These are phyloP conservation scores for Ceratocystis colombiana DNA, from an alignment of 2,329 filamentous ascomycete species.

Conservation along the genomic window DNA sequence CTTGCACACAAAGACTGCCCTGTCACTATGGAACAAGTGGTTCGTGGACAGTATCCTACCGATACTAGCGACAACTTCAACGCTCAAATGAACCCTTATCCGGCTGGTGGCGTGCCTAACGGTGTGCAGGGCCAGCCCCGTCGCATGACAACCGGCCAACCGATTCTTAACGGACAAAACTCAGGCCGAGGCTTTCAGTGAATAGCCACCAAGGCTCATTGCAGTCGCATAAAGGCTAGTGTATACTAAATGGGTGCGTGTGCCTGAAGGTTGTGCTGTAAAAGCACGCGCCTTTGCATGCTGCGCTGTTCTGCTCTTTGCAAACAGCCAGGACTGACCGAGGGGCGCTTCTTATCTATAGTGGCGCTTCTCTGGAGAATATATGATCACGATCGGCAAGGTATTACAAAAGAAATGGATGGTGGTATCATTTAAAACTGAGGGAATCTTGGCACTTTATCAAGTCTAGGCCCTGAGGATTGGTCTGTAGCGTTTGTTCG, in stretches of 20 bases:
- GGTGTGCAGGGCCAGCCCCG: conserved; percentile 16
- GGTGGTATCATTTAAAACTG: conserved; percentile 17
- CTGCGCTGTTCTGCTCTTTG: not conserved
- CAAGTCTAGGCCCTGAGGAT: conserved; percentile 21
- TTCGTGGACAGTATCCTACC: conserved; percentile 40
- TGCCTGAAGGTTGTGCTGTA: not conserved
- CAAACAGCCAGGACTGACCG: not conserved
- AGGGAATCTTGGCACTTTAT: conserved; percentile 19
- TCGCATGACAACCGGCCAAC: conserved; percentile 22
- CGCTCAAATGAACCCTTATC: conserved; percentile 48
- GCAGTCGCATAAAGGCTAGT: not conserved
- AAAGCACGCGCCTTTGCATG: not conserved
- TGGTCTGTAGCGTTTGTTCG: conserved; percentile 21
- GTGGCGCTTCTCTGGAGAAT: conserved; percentile 2
- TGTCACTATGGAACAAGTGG: conserved; percentile 68
- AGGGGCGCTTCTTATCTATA: not conserved
- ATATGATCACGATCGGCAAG: conserved; percentile 18
- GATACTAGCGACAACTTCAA: conserved; percentile 46
- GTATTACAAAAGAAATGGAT: conserved; percentile 19
- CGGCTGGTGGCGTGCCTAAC: conserved; percentile 11
- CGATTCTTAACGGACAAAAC: conserved; percentile 22
- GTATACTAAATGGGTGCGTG: not conserved
- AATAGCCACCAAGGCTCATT: not conserved
- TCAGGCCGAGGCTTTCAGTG: conserved; percentile 18
- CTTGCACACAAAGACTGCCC: conserved; percentile 95